Conservation (phyloP, 2,329 filamentous ascomycete species). For the Fusarium annulatum region DNA sequence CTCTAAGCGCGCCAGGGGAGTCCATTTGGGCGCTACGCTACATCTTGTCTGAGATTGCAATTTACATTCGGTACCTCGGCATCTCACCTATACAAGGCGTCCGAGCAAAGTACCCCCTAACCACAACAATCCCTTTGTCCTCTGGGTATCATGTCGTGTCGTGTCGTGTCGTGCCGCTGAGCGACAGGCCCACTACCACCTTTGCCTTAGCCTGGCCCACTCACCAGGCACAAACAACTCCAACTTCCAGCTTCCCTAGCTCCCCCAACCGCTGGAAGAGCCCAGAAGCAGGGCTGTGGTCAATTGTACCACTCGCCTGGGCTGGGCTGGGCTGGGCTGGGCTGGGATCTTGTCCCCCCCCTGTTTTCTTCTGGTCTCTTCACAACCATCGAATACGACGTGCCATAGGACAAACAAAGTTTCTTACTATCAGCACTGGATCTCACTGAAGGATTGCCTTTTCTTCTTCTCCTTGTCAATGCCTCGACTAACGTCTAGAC, state of each 20-base stretch:
- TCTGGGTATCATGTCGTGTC: background rate
- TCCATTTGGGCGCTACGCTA: conserved; percentile 22
- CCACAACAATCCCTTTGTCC: conserved; percentile 20
- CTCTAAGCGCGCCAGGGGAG: conserved; percentile 19
- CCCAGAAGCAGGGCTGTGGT: background rate
- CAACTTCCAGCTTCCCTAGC: conserved; percentile 18
- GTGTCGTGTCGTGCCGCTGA: conserved; percentile 24
- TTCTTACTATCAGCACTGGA: background rate
- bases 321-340: background rate
- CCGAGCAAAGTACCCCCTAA: background rate
- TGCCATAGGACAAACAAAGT: background rate
- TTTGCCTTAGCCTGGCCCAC: conserved; percentile 5
- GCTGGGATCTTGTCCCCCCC: conserved; percentile 18
- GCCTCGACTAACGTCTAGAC: background rate
- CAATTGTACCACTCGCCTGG: conserved; percentile 23
- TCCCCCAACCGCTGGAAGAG: conserved; percentile 15
- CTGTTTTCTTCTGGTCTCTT: background rate
- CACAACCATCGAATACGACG: conserved; percentile 7
- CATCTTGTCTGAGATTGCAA: conserved; percentile 12
- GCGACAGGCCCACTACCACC: conserved; percentile 4
- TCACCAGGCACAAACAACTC: conserved; percentile 23
- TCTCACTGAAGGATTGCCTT: conserved; percentile 8
- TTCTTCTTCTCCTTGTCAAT: background rate
- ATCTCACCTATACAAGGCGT: conserved; percentile 7
- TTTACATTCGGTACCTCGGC: conserved; percentile 16